A percentile compares a stretch with the other conserved stretches of the same genome.
These are phyloP conservation scores for Lentinula sp. DNA, from an alignment of 768 basidiomycete genomes.

Conservation along the genomic window DNA sequence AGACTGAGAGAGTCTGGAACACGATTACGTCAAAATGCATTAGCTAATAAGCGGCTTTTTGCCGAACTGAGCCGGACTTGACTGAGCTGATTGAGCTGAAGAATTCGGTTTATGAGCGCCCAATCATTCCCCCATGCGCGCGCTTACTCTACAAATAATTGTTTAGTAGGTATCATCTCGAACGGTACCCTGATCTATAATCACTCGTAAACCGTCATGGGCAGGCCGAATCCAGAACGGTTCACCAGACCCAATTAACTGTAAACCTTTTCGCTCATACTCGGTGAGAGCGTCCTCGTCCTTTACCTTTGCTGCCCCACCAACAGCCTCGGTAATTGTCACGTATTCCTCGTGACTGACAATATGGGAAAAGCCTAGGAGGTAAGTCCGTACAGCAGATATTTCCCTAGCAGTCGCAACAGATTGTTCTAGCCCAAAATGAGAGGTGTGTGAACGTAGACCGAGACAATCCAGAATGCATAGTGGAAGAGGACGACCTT, in stretches of 20 bases:
- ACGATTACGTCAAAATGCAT: background rate
- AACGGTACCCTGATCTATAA: slow-evolving; percentile 37
- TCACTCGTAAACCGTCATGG: slow-evolving; percentile 65
- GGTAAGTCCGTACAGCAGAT: slow-evolving; percentile 57
- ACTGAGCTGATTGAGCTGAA: no score
- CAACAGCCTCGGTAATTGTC: slow-evolving; percentile 50
- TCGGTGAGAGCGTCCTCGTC: slow-evolving; percentile 19
- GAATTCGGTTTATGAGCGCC: no score
- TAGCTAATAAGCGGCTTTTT: background rate
- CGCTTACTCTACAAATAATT: no score
- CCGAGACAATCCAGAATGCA: slow-evolving; percentile 76
- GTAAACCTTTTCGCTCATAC: slow-evolving; percentile 35
- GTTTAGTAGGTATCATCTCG: slow-evolving; percentile 43
- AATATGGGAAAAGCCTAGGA: slow-evolving; percentile 75
- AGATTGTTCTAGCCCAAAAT: slow-evolving; percentile 68
- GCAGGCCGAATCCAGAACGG: slow-evolving; percentile 63
- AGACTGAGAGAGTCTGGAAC: background rate
- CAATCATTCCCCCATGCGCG: no score
- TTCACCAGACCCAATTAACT: slow-evolving; percentile 40
- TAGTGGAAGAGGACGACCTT: slow-evolving; percentile 34
- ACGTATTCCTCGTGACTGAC: slow-evolving; percentile 73
- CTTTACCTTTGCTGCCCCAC: slow-evolving; percentile 19
- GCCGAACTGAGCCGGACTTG: background rate
- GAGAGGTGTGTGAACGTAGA: slow-evolving; percentile 63
- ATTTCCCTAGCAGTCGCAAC: slow-evolving; percentile 50